Percentiles rank a stretch among this genome's conserved stretches.
These are phyloP conservation scores for Rubia yunnanensis DNA, from an alignment of 257 asterid genomes.

Conservation along the genomic window DNA sequence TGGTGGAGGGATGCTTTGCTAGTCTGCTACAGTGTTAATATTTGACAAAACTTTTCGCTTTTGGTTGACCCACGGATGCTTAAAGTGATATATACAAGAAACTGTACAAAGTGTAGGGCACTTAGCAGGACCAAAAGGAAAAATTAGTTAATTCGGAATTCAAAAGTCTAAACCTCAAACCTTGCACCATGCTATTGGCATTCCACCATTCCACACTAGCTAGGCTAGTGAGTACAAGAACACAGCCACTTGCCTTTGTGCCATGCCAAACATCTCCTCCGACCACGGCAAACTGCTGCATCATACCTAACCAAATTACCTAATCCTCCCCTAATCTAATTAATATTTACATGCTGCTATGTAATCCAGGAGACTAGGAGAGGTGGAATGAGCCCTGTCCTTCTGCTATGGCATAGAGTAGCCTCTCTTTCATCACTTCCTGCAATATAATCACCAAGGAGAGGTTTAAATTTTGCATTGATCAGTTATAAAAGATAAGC, in stretches of 20 bases:
- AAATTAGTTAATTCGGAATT: too few relatives aligned
- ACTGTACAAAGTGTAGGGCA: background rate
- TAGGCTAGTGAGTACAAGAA: conserved; percentile 8
- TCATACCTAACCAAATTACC: conserved; percentile 4
- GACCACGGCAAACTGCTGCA: background rate
- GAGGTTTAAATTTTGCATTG: background rate
- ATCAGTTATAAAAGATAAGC: background rate
- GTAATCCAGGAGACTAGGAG: conserved; percentile 27
- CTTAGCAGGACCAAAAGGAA: too few relatives aligned
- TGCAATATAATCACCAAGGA: conserved; percentile 22
- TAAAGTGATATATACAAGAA: background rate
- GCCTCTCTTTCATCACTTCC: conserved; percentile 81
- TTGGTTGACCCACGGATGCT: too few relatives aligned
- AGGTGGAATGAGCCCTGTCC: conserved; percentile 97
- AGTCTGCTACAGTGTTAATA: too few relatives aligned
- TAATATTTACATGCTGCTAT: conserved; percentile 30
- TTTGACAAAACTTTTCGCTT: background rate
- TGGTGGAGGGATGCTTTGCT: too few relatives aligned
- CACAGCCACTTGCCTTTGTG: conserved; percentile 15
- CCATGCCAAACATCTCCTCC: conserved; percentile 12
- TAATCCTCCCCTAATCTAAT: conserved; percentile 19
- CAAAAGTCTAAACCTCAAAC: background rate
- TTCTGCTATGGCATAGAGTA: conserved; percentile 74
- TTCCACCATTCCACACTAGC: conserved; percentile 2
- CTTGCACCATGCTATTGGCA: background rate